Percentiles rank a stretch among this genome's conserved stretches.
Evolutionary conservation across 2,329 filamentous ascomycete genomes (phyloP).

Genomic region (Trichoderma breve): DNA sequence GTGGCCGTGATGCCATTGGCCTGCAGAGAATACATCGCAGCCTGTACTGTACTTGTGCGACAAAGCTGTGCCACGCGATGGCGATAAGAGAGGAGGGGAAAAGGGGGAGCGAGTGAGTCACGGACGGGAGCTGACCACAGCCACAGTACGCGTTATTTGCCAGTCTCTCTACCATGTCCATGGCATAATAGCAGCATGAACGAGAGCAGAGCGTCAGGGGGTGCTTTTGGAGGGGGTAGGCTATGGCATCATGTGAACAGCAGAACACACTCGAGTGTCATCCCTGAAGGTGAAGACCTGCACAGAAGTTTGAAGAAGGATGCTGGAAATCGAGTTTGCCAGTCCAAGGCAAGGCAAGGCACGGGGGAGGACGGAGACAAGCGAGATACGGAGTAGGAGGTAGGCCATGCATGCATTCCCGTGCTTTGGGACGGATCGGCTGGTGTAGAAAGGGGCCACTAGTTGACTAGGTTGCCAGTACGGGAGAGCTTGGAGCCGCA

Average conservation of each 20-base stretch:
- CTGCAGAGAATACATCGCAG: background rate
- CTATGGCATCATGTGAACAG: slow-evolving; percentile 16
- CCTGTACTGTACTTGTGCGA: background rate
- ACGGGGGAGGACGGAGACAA: slow-evolving; percentile 14
- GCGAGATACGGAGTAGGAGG: slow-evolving; percentile 9
- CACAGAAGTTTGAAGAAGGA: background rate
- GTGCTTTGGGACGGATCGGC: slow-evolving; percentile 14
- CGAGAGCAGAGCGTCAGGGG: background rate
- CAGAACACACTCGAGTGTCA: background rate
- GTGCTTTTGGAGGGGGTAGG: background rate
- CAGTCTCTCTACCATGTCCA: slow-evolving; percentile 1
- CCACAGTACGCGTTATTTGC: slow-evolving; percentile 14
- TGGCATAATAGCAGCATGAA: background rate
- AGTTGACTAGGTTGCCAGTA: background rate
- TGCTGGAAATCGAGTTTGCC: slow-evolving; percentile 1
- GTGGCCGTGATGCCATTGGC: background rate
- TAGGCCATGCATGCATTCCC: slow-evolving; percentile 18
- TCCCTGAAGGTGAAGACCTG: slow-evolving; percentile 1
- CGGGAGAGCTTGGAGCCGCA: background rate
- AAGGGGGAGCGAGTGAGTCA: slow-evolving; percentile 13
- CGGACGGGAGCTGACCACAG: slow-evolving; percentile 15
- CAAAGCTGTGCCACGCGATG: slow-evolving; percentile 17
- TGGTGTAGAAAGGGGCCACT: slow-evolving; percentile 15
- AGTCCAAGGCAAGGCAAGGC: background rate
- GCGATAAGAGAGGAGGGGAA: slow-evolving; percentile 6